Percentiles rank a stretch among this genome's conserved stretches.
phyloP scores from a whole-genome alignment of 2,329 filamentous ascomycete genomes.

The Fusarium mexicanum region DNA sequence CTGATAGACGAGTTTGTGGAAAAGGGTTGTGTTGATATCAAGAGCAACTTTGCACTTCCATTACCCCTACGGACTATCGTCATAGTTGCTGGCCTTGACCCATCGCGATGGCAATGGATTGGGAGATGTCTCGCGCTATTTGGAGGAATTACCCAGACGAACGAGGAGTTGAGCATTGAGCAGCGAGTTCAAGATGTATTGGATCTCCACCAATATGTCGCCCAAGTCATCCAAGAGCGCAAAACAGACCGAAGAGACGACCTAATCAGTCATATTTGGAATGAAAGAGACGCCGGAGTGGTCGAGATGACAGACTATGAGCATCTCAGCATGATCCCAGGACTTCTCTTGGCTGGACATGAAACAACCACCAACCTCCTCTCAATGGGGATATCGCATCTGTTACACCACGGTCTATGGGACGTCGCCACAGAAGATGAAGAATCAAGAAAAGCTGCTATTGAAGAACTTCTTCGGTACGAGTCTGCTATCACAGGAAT shows the following conservation, averaged over 20 bases:
- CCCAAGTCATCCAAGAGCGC: background rate
- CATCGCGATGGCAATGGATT: background rate
- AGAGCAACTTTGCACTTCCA: background rate
- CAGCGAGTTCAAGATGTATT: background rate
- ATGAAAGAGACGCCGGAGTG: background rate
- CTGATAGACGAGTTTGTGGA: background rate
- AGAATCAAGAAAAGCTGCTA: background rate
- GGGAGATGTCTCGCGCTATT: background rate
- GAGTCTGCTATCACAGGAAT: background rate
- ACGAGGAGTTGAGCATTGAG: background rate
- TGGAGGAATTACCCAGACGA: background rate
- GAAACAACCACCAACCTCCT: background rate
- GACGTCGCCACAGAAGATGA: background rate
- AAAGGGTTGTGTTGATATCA: background rate
- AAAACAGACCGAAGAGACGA: background rate
- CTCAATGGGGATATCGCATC: background rate
- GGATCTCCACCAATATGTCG: background rate
- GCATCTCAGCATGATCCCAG: background rate
- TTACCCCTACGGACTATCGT: background rate
- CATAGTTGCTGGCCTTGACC: background rate
- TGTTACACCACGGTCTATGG: background rate
- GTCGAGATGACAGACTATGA: background rate
- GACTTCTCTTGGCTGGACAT: background rate
- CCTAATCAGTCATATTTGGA: background rate
- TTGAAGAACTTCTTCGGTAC: background rate